These are phyloP conservation scores for Spergularia bocconei DNA, from an alignment of 148 eudicot species.

Conservation along the genomic window DNA sequence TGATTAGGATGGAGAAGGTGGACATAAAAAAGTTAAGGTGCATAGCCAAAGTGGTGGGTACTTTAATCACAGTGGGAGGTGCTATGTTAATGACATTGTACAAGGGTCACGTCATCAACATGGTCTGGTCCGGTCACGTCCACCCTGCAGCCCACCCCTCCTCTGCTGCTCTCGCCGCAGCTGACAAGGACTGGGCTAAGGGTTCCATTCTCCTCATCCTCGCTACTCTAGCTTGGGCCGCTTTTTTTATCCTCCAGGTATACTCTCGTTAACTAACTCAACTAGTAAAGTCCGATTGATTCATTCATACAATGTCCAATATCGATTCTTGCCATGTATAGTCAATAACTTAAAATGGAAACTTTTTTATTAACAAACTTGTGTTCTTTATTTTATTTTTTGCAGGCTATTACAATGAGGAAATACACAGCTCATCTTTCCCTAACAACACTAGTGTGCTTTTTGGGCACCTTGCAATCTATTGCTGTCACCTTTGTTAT, in stretches of 20 bases:
- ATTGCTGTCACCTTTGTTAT: slow-evolving; percentile 70
- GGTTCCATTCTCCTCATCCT: slow-evolving; percentile 80
- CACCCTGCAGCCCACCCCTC: slow-evolving; percentile 32
- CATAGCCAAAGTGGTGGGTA: slow-evolving; percentile 92
- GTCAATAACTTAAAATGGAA: too few relatives aligned
- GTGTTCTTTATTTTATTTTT: background rate
- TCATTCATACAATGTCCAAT: too few relatives aligned
- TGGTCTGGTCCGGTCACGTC: slow-evolving; percentile 51
- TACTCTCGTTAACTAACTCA: background rate
- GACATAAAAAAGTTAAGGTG: slow-evolving; percentile 68
- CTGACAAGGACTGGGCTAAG: slow-evolving; percentile 70
- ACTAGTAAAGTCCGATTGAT: background rate
- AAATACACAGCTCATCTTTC: slow-evolving; percentile 69
- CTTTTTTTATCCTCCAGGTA: slow-evolving; percentile 88
- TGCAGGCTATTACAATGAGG: slow-evolving; percentile 62
- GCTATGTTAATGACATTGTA: slow-evolving; percentile 97
- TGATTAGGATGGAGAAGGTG: slow-evolving; percentile 78
- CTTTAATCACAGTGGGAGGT: slow-evolving; percentile 82
- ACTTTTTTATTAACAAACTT: background rate
- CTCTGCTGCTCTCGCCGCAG: slow-evolving; percentile 21
- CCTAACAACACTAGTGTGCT: slow-evolving; percentile 68
- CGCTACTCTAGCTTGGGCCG: slow-evolving; percentile 91
- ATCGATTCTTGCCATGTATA: too few relatives aligned
- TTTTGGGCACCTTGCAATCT: slow-evolving; percentile 87
- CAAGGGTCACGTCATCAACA: slow-evolving; percentile 64